Conservation (phyloP, 768 basidiomycete species). For the Boletus coccyginus region DNA sequence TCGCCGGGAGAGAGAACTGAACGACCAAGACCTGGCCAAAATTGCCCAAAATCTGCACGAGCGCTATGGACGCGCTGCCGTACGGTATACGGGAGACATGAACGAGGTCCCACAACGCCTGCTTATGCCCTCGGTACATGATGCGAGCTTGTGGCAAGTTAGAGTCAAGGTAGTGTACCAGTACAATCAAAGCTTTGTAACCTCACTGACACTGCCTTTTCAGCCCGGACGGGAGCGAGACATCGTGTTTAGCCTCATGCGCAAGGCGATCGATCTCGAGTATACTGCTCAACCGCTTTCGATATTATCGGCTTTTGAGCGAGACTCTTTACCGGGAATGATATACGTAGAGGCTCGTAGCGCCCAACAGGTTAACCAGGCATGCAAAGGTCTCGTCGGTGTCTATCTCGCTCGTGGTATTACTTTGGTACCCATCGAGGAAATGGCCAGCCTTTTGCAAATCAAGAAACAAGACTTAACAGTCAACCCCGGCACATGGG, state of each 20-base stretch:
- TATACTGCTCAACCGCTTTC: constrained; percentile 72
- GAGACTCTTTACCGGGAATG: constrained; percentile 93
- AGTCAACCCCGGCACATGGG: constrained; percentile 87
- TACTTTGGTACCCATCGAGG: constrained; percentile 88
- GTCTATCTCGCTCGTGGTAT: constrained; percentile 84
- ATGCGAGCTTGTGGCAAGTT: constrained; percentile 95
- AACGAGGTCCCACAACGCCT: constrained; percentile 90
- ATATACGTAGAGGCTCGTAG: constrained; percentile 95
- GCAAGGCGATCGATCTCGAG: constrained; percentile 85
- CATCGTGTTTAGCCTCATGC: constrained; percentile 91
- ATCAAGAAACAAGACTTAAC: constrained; percentile 93
- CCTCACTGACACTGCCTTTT: constrained; percentile 2
- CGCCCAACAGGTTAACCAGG: constrained; percentile 79
- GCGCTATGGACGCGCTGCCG: constrained; percentile 67
- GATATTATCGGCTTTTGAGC: constrained; percentile 94
- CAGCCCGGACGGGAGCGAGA: constrained; percentile 92
- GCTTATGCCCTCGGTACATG: constrained; percentile 95
- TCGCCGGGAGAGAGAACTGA: constrained; percentile 66
- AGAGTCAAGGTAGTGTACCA: constrained; percentile 71
- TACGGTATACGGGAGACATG: constrained; percentile 86
- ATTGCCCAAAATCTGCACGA: constrained; percentile 81
- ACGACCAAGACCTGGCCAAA: constrained; percentile 77
- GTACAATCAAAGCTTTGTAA: background rate
- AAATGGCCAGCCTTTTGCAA: constrained; percentile 94
- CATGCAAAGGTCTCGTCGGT: constrained; percentile 88